Percentiles rank a stretch among this genome's conserved stretches.
These are phyloP conservation scores for Phytophthora brassicae DNA, from an alignment of 352 stramenopile genomes.

Conservation along the genomic window DNA sequence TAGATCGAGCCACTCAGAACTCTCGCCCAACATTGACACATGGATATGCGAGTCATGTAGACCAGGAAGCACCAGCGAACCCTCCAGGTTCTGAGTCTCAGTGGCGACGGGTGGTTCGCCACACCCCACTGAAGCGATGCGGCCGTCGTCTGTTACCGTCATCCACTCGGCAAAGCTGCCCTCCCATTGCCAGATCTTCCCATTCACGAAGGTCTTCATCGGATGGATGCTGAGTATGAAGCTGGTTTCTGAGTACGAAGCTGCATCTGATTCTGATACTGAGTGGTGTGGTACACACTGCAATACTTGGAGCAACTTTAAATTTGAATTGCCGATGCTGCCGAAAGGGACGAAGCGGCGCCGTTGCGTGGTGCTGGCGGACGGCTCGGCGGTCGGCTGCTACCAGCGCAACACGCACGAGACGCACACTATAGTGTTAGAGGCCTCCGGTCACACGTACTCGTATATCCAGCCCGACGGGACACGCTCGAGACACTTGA, in stretches of 20 bases:
- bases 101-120: conserved; percentile 14
- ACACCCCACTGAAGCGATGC: conserved; percentile 40
- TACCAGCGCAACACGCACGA: conserved; percentile 50
- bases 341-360: conserved; percentile 22
- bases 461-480: conserved; percentile 55
- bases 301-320: too few species aligned
- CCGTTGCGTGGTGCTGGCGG: conserved; percentile 51
- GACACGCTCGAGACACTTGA: conserved; percentile 53
- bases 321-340: conserved; percentile 17
- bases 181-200: conserved; percentile 73
- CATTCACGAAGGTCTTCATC: conserved; percentile 60
- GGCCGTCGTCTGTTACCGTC: conserved; percentile 51
- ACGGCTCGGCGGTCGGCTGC: conserved; percentile 49
- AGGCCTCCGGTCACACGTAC: conserved; percentile 60
- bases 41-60: conserved; percentile 91
- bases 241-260: too few species aligned
- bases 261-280: too few species aligned
- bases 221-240: too few species aligned
- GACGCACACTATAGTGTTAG: conserved; percentile 63
- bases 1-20: conserved; percentile 82
- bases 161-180: conserved; percentile 54
- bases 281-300: too few species aligned
- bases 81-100: conserved; percentile 47
- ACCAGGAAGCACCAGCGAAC: conserved; percentile 76
- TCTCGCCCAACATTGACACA: conserved; percentile 83